A percentile compares a stretch with the other conserved stretches of the same genome.
Evolutionary conservation across 352 stramenopile species (phyloP).

Genomic region (Globisporangium barbulae): DNA sequence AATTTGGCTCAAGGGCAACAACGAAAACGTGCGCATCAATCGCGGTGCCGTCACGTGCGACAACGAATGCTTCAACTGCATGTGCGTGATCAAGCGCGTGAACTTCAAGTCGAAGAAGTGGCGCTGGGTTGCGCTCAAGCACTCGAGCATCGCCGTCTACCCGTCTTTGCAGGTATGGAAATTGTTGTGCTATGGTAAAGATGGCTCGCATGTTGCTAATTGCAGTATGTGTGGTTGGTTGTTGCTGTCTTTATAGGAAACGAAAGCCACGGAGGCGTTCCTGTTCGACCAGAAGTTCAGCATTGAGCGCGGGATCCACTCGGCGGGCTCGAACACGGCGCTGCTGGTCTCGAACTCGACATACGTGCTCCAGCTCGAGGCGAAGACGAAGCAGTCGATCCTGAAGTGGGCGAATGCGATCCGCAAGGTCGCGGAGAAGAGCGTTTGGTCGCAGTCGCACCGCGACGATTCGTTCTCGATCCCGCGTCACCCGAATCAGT

Average conservation of each 20-base stretch:
- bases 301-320: constrained; percentile 76
- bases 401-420: constrained; percentile 86
- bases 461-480: constrained; percentile 81
- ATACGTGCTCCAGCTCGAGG: constrained; percentile 83
- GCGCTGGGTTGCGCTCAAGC: constrained; percentile 82
- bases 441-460: constrained; percentile 74
- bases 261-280: constrained; percentile 62
- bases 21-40: constrained; percentile 84
- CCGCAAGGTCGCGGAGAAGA: constrained; percentile 58
- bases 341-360: constrained; percentile 79
- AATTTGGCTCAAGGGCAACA: constrained; percentile 83
- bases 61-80: constrained; percentile 89
- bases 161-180: constrained; percentile 51
- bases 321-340: constrained; percentile 71
- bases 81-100: constrained; percentile 85
- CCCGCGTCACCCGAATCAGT: constrained; percentile 57
- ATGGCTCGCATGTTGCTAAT: background rate
- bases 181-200: background rate
- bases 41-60: constrained; percentile 70
- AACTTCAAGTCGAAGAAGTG: constrained; percentile 81
- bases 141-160: constrained; percentile 78
- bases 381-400: constrained; percentile 75
- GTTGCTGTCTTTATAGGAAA: constrained; percentile 28
- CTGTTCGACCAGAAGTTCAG: constrained; percentile 83
- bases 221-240: background rate